These are phyloP conservation scores for Calonectria honghensis DNA, from an alignment of 2,329 filamentous ascomycete species.

Conservation along the genomic window DNA sequence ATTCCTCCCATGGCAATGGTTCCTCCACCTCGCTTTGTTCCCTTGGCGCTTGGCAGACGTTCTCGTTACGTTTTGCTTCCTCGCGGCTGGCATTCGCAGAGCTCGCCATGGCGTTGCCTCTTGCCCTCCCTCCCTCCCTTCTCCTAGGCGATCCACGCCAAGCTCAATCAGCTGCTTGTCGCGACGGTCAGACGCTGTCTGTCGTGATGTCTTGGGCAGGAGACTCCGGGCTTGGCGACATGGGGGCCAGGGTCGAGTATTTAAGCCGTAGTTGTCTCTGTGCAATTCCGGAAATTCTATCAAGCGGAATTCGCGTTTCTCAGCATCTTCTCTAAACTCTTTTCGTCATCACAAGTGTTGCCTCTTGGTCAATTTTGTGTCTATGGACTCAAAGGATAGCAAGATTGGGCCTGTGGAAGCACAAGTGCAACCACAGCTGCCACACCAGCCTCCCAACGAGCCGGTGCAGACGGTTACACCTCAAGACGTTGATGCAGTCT, in stretches of 20 bases:
- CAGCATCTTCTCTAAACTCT: no score
- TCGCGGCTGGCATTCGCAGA: conserved; percentile 30
- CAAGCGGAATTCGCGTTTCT: background rate
- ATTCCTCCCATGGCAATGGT: conserved; percentile 18
- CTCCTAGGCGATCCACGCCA: background rate
- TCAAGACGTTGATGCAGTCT: conserved; percentile 31
- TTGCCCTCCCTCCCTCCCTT: background rate
- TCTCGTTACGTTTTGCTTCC: conserved; percentile 15
- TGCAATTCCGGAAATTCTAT: background rate
- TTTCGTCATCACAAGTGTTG: background rate
- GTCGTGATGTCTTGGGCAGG: conserved; percentile 16
- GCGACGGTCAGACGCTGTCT: conserved; percentile 1
- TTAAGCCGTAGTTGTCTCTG: background rate
- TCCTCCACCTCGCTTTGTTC: conserved; percentile 36
- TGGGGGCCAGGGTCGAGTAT: background rate
- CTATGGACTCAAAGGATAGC: conserved; percentile 47
- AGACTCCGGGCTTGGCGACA: background rate
- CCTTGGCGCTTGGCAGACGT: conserved; percentile 44
- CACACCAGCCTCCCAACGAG: conserved; percentile 35
- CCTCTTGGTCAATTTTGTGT: conserved; percentile 33
- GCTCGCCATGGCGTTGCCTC: conserved; percentile 10
- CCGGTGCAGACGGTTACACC: conserved; percentile 49
- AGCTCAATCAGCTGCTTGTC: background rate
- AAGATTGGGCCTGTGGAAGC: conserved; percentile 42
- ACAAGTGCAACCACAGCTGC: background rate